Conservation (phyloP, 1,139 yeast genomes). For the Diutina ranongensis region DNA sequence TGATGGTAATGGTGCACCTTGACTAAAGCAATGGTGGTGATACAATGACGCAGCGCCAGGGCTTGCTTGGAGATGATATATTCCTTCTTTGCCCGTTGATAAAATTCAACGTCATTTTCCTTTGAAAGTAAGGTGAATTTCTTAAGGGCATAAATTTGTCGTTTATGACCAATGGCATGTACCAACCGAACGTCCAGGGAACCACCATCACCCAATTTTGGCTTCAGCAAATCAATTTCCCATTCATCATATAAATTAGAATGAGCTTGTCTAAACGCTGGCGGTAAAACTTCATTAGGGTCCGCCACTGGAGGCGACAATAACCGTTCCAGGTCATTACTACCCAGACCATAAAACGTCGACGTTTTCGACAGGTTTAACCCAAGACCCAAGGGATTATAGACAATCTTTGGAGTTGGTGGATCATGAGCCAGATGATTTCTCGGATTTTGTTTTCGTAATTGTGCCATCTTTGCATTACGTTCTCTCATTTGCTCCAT, state of each 20-base stretch:
- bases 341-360: slow-evolving; percentile 30
- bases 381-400: slow-evolving; percentile 2
- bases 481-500: slow-evolving; percentile 23
- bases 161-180: slow-evolving; percentile 28
- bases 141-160: slow-evolving; percentile 45
- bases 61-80: slow-evolving; percentile 46
- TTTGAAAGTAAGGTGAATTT: slow-evolving; percentile 48
- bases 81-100: slow-evolving; percentile 52
- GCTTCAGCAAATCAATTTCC: slow-evolving; percentile 32
- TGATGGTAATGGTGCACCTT: slow-evolving; percentile 45
- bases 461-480: slow-evolving; percentile 22
- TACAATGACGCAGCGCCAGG: slow-evolving; percentile 43
- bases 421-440: slow-evolving; percentile 18
- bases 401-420: neutral
- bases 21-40: slow-evolving; percentile 42
- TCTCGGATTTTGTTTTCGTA: slow-evolving; percentile 14
- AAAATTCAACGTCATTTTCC: slow-evolving; percentile 57
- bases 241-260: slow-evolving; percentile 47
- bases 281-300: slow-evolving; percentile 58
- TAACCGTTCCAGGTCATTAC: slow-evolving; percentile 26
- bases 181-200: slow-evolving; percentile 53
- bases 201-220: slow-evolving; percentile 61
- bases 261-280: slow-evolving; percentile 37
- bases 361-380: slow-evolving; percentile 9
- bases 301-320: slow-evolving; percentile 55